Base-by-base conservation (phyloP, 2,329 filamentous ascomycete species). In the Sclerotinia borealis region DNA sequence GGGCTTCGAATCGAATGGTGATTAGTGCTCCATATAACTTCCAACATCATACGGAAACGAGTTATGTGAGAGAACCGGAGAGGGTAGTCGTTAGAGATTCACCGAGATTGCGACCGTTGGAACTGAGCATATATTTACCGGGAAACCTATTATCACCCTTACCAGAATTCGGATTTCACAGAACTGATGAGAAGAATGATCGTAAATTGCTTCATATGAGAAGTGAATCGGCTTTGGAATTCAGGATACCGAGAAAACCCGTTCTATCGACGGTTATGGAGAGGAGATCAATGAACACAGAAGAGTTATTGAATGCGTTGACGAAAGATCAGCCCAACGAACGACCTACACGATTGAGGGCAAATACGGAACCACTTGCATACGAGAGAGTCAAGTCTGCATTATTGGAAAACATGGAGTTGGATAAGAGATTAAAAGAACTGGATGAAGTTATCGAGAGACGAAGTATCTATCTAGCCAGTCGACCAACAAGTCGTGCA, bases 371-470 rank as follows among this genome's bases (percentile, higher is more conserved):
- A 31, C 69, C 72, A n/a, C 69, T 67, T 48, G 62, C 66, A 15
- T 73, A 72, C 59, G 70, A 73, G 50, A 64, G 73, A 51, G 70
- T 75, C 19, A 72, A 72, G 60, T 71, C 69, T 13, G 71, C 71
- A 50, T 51, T 75, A 10, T 68, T 73, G 43, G 73, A 75, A 63
- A 73, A 69, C 76, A 75, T 83, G 61, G 85, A 88, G 70, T 77
- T 84, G 66, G 85, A 88, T 62, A 77, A 76, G 63, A 73, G 86
- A 49, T 79, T 88, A 73, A 80, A 79, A 63, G 79, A 85, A 67
- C 86, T 88, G 60, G 82, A 88, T 59, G 79, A 83, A 58, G 77
- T 84, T 27, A 80, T 86, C 29, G 73, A 74, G 45, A 80, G 83
- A 64, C 83, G 85, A 74, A 87, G 82, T 72, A 51, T 59, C 13